Conservation (phyloP, 352 stramenopile species). For the Globisporangium recalcitrans region DNA sequence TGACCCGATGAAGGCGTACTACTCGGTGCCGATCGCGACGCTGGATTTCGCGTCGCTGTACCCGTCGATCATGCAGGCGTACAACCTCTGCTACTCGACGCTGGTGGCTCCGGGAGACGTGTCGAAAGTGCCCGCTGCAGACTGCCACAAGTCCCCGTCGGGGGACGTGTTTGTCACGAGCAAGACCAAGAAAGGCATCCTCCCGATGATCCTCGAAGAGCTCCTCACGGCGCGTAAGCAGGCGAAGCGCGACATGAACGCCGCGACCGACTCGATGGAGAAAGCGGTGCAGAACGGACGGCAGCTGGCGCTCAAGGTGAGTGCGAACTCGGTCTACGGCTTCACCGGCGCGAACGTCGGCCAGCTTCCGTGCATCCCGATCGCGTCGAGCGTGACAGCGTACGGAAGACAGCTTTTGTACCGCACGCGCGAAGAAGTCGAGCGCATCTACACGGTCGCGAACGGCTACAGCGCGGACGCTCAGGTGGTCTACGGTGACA, state of each 20-base stretch:
- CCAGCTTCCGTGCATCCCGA: slow-evolving; percentile 97
- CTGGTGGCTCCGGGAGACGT: slow-evolving; percentile 84
- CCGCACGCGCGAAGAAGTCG: slow-evolving; percentile 95
- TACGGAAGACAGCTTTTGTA: slow-evolving; percentile 98
- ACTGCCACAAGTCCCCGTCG: slow-evolving; percentile 93
- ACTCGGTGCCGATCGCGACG: slow-evolving; percentile 98
- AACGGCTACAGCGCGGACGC: slow-evolving; percentile 93
- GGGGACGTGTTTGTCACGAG: slow-evolving; percentile 95
- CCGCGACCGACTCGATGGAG: slow-evolving; percentile 97
- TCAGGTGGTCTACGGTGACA: slow-evolving; percentile 99
- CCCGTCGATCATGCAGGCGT: slow-evolving; percentile 99
- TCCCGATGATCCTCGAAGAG: slow-evolving; percentile 98
- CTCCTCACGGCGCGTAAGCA: slow-evolving; percentile 95
- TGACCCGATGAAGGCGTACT: slow-evolving; percentile 98
- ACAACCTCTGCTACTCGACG: slow-evolving; percentile 99
- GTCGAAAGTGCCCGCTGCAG: slow-evolving; percentile 46
- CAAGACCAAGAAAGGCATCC: slow-evolving; percentile 96
- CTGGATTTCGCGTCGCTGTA: slow-evolving; percentile 99
- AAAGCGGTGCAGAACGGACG: slow-evolving; percentile 99
- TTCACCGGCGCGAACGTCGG: slow-evolving; percentile 98
- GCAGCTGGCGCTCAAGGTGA: slow-evolving; percentile 95
- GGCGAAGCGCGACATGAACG: slow-evolving; percentile 99
- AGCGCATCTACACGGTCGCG: slow-evolving; percentile 93
- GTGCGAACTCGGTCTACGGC: slow-evolving; percentile 99
- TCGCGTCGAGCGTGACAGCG: slow-evolving; percentile 96